phyloP scores from a whole-genome alignment of 805 yeast species.

The Metschnikowia henanensis region DNA sequence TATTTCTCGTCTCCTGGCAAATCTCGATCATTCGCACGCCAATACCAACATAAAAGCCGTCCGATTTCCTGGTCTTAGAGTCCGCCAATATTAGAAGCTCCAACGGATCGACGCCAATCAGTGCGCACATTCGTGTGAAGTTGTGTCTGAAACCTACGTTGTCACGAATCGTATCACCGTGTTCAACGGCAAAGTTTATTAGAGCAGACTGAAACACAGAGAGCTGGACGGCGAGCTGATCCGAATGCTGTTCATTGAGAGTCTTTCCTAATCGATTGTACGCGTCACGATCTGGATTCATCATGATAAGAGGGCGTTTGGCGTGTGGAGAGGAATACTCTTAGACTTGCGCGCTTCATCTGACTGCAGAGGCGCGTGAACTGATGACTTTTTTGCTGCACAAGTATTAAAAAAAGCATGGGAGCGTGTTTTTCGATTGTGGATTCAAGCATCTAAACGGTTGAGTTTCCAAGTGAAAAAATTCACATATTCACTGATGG shows the following conservation, averaged over 20 bases:
- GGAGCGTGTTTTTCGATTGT: no score
- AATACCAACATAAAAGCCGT: conserved; percentile 64
- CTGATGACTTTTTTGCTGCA: no score
- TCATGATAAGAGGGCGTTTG: neutral
- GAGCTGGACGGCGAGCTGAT: conserved; percentile 67
- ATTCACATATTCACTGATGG: no score
- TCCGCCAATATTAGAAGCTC: conserved; percentile 32
- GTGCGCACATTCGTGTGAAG: conserved; percentile 72
- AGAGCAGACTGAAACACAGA: conserved; percentile 76
- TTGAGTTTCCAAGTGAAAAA: no score
- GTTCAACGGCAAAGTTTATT: conserved; percentile 70
- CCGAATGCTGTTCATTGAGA: conserved; percentile 53
- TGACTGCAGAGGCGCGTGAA: no score
- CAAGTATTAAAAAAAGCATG: no score
- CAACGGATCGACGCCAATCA: conserved; percentile 85
- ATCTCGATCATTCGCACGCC: conserved; percentile 75
- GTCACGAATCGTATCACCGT: conserved; percentile 62
- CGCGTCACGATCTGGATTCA: conserved; percentile 16
- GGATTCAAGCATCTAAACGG: no score
- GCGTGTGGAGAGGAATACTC: neutral
- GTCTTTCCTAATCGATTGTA: conserved; percentile 52
- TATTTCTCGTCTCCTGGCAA: conserved; percentile 64
- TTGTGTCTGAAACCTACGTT: conserved; percentile 67
- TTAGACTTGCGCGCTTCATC: no score
- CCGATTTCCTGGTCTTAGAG: conserved; percentile 25